Evolutionary conservation across 2,329 filamentous ascomycete species (phyloP), one percentile per base, ranked within the genome.

Genomic region (Fusarium sp.): DNA sequence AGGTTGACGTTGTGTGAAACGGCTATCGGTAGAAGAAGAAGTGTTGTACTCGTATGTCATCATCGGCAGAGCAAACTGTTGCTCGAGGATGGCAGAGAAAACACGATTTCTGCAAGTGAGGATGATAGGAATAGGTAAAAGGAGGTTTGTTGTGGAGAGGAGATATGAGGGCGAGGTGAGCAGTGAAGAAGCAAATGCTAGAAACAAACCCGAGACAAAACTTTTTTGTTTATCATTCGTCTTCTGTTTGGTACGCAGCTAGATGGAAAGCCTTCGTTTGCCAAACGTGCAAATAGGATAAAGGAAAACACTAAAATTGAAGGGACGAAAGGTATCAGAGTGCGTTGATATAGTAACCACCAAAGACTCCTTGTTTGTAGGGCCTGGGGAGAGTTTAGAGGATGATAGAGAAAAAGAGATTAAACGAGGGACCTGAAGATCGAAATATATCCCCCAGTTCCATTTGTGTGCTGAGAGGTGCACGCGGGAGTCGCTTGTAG

Each of bases 41-140:
- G 51, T 20, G 48, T 39, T 40, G 33, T 53, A 53, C 37, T 52
- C 63, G 43, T 51, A 44, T 59, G 44, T 51, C 67, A 70, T 70
- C 7, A 64, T 67, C 39, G 30, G 59, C 19, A 51, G 50, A 44
- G 45, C 11, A 44, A 56, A 35, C 37, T 45, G 13, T 19, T 37
- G 35, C 51, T 30, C 24, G 14, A 48, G 28, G 45, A 41, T 39
- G 40, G 24, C 13, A 19, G 44, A 7, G 47, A 45, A 37, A 30
- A 43, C 22, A 30, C 26, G 15, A 17, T 43, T 46, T 17, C 22
- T 6, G 33, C 14, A 22, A 37, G 15, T 39, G 10, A 50, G 20
- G 45, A 48, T 19, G 17, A 26, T 33, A 24, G 33, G 17, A 10
- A 35, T 35, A 41, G 49, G 43, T 46, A 54, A 53, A 41, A 39